Evolutionary conservation across 345 rosid species (phyloP).

Genomic region (Sonneratia alba): DNA sequence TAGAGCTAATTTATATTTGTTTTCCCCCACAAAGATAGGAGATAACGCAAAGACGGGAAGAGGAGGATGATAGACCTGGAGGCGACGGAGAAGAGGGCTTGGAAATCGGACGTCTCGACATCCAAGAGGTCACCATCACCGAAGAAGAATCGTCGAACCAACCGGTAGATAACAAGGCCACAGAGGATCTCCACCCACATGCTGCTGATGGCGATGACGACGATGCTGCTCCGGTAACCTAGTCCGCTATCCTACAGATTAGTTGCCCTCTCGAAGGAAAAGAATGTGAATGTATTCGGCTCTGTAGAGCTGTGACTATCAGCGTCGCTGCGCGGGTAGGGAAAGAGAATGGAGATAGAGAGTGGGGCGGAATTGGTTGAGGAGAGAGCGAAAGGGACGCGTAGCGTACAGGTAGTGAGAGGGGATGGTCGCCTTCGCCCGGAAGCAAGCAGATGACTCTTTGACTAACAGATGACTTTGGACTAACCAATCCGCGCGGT

Average conservation of each 20-base stretch:
- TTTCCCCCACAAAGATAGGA: not conserved
- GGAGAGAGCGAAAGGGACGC: no score
- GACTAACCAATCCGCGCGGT: no score
- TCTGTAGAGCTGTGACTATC: no score
- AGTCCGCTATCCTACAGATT: not conserved
- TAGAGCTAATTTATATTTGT: not conserved
- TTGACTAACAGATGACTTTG: no score
- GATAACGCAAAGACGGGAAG: not conserved
- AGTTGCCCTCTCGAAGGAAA: no score
- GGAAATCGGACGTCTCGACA: conserved; percentile 48
- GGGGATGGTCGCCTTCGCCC: no score
- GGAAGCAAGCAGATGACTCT: no score
- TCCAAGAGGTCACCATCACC: conserved; percentile 45
- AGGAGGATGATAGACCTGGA: conserved; percentile 26
- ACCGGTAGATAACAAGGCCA: conserved; percentile 48
- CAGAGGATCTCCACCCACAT: conserved; percentile 88
- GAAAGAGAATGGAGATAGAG: no score
- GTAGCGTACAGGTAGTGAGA: no score
- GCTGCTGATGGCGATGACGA: not conserved
- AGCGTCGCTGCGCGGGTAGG: no score
- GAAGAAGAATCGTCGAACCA: conserved; percentile 42
- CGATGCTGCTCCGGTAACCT: not conserved
- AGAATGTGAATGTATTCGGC: no score
- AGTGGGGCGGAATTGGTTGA: no score
- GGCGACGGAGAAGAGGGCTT: conserved; percentile 67